Evolutionary conservation across 306 rosid species (phyloP).

Genomic region (Vigna radiata): DNA sequence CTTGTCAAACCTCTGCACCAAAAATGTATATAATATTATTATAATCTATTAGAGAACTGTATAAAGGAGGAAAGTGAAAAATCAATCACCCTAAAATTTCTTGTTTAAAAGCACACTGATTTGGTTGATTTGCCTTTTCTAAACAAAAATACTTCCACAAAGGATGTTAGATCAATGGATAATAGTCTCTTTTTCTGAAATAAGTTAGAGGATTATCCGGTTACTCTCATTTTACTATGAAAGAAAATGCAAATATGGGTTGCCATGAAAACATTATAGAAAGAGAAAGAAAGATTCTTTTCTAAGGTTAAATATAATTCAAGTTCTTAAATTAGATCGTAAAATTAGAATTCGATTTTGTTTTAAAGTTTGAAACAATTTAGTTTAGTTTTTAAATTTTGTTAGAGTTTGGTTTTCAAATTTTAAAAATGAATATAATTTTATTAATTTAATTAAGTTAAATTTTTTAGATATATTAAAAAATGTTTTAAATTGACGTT

Average conservation of each 20-base stretch:
- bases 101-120: neutral
- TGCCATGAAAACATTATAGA: no score
- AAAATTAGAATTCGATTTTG: no score
- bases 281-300: no score
- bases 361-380: no score
- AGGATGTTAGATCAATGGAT: neutral
- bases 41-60: neutral
- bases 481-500: accelerated
- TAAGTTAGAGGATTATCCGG: neutral
- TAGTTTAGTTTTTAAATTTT: no score
- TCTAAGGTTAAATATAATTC: no score
- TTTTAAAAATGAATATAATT: no score
- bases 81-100: slow-evolving; percentile 16
- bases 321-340: accelerated
- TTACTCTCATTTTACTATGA: neutral
- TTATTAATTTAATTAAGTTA: accelerated
- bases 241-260: neutral
- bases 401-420: no score
- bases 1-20: slow-evolving; percentile 35
- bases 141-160: neutral
- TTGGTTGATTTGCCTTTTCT: neutral
- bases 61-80: neutral
- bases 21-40: neutral
- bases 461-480: no score
- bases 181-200: no score